Conservation (phyloP, 2,329 filamentous ascomycete genomes). For the Stagonosporopsis vannaccii region DNA sequence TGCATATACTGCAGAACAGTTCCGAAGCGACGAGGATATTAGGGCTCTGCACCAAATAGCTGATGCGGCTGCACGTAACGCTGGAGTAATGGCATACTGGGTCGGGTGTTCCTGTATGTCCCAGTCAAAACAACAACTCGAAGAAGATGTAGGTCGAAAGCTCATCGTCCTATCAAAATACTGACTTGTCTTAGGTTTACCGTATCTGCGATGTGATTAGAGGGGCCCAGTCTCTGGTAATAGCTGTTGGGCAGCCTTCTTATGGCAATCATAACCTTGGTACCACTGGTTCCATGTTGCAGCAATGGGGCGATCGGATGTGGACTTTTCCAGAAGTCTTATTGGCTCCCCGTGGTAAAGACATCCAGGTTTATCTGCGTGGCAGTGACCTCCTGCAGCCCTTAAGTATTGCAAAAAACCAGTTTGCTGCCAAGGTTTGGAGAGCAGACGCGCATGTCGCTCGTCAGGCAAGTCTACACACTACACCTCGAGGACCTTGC, state of each 20-base stretch:
- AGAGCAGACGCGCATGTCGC: conserved; percentile 47
- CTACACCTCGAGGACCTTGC: not conserved
- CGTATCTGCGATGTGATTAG: conserved; percentile 57
- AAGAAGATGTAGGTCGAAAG: conserved; percentile 35
- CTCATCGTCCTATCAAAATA: not conserved
- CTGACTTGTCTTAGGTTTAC: conserved; percentile 44
- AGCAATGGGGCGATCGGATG: conserved; percentile 55
- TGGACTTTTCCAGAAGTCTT: conserved; percentile 58
- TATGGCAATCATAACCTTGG: conserved; percentile 28
- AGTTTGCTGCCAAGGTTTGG: conserved; percentile 53
- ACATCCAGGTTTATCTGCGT: conserved; percentile 46
- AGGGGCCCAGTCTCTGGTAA: conserved; percentile 52
- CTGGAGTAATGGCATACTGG: conserved; percentile 54
- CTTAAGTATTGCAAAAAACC: conserved; percentile 47
- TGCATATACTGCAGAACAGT: conserved; percentile 54
- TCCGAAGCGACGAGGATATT: conserved; percentile 39
- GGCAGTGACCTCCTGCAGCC: conserved; percentile 32
- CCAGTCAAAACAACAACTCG: conserved; percentile 39
- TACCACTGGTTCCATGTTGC: conserved; percentile 43
- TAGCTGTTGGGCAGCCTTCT: conserved; percentile 49
- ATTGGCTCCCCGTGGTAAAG: conserved; percentile 38
- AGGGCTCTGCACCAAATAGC: conserved; percentile 46
- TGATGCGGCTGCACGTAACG: conserved; percentile 48
- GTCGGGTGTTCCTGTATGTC: conserved; percentile 54
- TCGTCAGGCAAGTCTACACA: conserved; percentile 26